Evolutionary conservation across 768 basidiomycete species (phyloP), one percentile per base, ranked within the genome.

Genomic region (Pulveroboletus sp.): DNA sequence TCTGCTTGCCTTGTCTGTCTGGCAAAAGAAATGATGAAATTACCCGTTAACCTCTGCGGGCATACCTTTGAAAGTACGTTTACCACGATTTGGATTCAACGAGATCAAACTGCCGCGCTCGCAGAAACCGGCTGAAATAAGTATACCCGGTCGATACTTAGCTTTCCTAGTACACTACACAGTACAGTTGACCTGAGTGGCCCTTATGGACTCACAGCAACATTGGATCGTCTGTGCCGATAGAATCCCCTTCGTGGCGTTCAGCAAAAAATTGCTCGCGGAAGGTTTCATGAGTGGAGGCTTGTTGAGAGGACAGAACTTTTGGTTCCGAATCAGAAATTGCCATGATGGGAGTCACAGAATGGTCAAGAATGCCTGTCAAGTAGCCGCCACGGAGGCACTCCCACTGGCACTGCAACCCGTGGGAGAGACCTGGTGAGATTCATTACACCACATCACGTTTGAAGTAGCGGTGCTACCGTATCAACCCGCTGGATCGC

Each of bases 41-140:
- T n/a, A n/a, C n/a, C n/a, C n/a, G n/a, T n/a, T n/a, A n/a, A n/a
- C n/a, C n/a, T n/a, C n/a, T n/a, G n/a, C 8, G 20, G 22, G 51
- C 76, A 26, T 43, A 80, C 85, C 72, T 87, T 88, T 89, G 86
- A 57, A 85, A 88, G 56, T 78, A 87, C 73, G 88, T 78, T 4
- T 85, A 85, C 86, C 86, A 89, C 53, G 78, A 81, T 64, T 82
- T 85, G 0, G 85, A 66, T 40, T 80, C 77, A 30, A 64, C 69
- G 12, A 85, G 50, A 58, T 81, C 75, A 57, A 80, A 87, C 53
- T 80, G 80, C 3, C 86, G 81, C 10, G 86, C 86, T 30, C 82
- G 79, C n/a, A 89, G 65, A 58, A 88, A 89, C n/a, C 86, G 80
- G 47, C 86, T 89, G 54, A 6, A 56, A 39, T 38, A 12, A n/a